Conservation (phyloP, 768 basidiomycete species). For the Hebeloma cylindrosporum region DNA sequence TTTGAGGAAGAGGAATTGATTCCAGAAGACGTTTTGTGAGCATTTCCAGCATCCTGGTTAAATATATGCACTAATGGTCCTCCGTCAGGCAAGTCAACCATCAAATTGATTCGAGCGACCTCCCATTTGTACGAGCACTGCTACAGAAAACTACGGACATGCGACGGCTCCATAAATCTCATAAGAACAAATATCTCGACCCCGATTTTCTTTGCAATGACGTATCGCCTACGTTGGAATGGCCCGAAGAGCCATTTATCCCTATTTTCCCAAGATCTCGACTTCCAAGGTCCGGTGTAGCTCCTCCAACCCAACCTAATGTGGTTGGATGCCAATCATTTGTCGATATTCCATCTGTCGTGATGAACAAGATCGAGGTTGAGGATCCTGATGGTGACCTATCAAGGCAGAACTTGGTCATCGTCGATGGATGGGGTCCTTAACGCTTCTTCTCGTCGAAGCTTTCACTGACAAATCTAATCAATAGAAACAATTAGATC, state of each 20-base stretch:
- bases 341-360: slow-evolving; percentile 7
- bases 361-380: slow-evolving; percentile 15
- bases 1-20: slow-evolving; percentile 14
- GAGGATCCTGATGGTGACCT: slow-evolving; percentile 43
- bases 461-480: not conserved
- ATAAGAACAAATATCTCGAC: slow-evolving; percentile 29
- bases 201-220: slow-evolving; percentile 14
- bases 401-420: slow-evolving; percentile 49
- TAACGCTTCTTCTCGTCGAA: not conserved
- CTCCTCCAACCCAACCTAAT: not conserved
- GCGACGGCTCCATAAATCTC: slow-evolving; percentile 20
- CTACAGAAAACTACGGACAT: slow-evolving; percentile 19
- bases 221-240: not conserved
- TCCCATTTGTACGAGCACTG: slow-evolving; percentile 16
- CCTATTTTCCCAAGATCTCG: slow-evolving; percentile 46
- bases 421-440: slow-evolving; percentile 67
- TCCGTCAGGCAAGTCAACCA: slow-evolving; percentile 20
- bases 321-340: slow-evolving; percentile 11
- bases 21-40: slow-evolving; percentile 27
- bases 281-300: slow-evolving; percentile 17
- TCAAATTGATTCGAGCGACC: slow-evolving; percentile 30
- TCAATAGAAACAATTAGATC: slow-evolving; percentile 36
- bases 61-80: slow-evolving; percentile 3
- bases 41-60: not conserved
- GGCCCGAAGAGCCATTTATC: slow-evolving; percentile 22